Evolutionary conservation across 208 protist species (phyloP).

Genomic region (Crithidia thermophila): DNA sequence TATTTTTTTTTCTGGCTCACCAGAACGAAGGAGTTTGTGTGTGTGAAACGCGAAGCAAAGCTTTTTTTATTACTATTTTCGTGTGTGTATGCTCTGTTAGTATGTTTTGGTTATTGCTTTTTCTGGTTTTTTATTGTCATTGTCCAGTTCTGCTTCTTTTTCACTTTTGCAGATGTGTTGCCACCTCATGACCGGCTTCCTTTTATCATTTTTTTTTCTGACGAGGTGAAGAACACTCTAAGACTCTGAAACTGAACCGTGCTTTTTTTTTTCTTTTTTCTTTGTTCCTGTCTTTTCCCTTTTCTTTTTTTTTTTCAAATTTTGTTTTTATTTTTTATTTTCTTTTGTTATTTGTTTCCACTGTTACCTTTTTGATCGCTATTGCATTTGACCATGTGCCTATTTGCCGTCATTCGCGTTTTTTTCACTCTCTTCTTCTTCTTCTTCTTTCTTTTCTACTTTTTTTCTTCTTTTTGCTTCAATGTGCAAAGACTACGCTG

Average conservation of each 20-base stretch:
- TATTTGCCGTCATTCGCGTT: too few relatives aligned
- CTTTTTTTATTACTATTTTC: neutral
- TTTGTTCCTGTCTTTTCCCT: neutral
- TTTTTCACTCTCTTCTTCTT: neutral
- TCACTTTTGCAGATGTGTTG: too few relatives aligned
- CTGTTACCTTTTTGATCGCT: too few relatives aligned
- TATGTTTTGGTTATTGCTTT: slow-evolving; percentile 1
- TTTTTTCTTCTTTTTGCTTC: slow-evolving; percentile 12
- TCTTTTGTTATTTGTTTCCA: too few relatives aligned
- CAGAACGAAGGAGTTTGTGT: neutral
- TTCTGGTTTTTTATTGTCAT: neutral
- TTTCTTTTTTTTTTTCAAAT: slow-evolving; percentile 6
- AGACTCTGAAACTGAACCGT: too few relatives aligned
- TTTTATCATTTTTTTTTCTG: slow-evolving; percentile 1
- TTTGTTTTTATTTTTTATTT: neutral
- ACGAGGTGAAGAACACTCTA: too few relatives aligned
- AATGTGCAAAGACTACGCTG: too few relatives aligned
- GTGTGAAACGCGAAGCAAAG: neutral
- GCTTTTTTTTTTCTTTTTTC: slow-evolving; percentile 4
- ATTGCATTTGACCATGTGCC: too few relatives aligned
- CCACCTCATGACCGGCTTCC: too few relatives aligned
- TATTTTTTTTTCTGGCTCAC: slow-evolving; percentile 3
- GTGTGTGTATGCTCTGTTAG: neutral
- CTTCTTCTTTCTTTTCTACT: neutral
- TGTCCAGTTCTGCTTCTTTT: slow-evolving; percentile 3